These are phyloP conservation scores for Phaeosphaeriaceae sp. DNA, from an alignment of 2,329 filamentous ascomycete species.

Conservation along the genomic window DNA sequence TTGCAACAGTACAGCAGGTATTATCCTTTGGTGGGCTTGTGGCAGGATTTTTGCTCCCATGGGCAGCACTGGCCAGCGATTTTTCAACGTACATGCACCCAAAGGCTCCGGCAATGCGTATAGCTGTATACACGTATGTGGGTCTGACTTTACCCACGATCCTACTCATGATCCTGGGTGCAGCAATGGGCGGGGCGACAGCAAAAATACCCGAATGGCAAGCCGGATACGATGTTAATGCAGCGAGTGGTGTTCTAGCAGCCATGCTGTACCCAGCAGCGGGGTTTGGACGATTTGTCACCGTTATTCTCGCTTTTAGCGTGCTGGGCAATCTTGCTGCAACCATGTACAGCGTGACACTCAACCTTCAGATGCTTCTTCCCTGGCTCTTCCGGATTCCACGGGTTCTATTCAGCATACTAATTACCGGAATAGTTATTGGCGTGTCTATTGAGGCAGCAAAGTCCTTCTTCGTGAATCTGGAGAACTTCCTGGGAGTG, in stretches of 20 bases:
- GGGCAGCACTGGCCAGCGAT: slow-evolving; percentile 64
- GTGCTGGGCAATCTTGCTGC: slow-evolving; percentile 66
- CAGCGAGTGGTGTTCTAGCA: slow-evolving; percentile 64
- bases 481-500: slow-evolving; percentile 50
- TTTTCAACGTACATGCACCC: slow-evolving; percentile 68
- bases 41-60: slow-evolving; percentile 69
- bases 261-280: slow-evolving; percentile 65
- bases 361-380: slow-evolving; percentile 69
- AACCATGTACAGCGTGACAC: slow-evolving; percentile 67
- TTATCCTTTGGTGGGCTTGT: slow-evolving; percentile 67
- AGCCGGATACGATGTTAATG: slow-evolving; percentile 60
- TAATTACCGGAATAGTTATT: slow-evolving; percentile 66
- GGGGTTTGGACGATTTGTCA: slow-evolving; percentile 67
- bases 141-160: slow-evolving; percentile 63
- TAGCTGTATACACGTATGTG: slow-evolving; percentile 64
- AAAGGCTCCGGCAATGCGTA: slow-evolving; percentile 55
- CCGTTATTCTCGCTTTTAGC: slow-evolving; percentile 60
- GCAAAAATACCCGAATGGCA: slow-evolving; percentile 61
- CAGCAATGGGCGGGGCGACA: slow-evolving; percentile 68
- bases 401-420: slow-evolving; percentile 63
- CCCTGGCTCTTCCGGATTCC: slow-evolving; percentile 63
- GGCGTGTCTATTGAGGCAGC: slow-evolving; percentile 64
- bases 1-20: slow-evolving; percentile 55
- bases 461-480: slow-evolving; percentile 62
- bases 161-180: slow-evolving; percentile 67